Evolutionary conservation across 2,329 filamentous ascomycete species (phyloP), one percentile per base, ranked within the genome.

Genomic region (Dactylellina sp.): DNA sequence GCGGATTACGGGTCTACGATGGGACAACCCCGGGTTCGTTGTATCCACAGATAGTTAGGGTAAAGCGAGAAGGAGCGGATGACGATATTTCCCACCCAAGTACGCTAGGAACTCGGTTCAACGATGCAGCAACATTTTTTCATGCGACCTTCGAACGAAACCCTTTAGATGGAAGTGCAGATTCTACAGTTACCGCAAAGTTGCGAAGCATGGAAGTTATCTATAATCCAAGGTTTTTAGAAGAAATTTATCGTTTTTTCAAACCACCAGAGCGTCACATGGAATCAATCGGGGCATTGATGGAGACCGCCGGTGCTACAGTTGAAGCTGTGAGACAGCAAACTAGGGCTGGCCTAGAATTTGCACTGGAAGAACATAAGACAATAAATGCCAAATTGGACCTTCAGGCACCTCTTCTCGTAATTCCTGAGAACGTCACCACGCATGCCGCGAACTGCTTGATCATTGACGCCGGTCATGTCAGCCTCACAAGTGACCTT

Each of bases 311-410:
- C 3, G 93, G 95, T 22, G 94, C 94, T 1, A 99, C 95, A 0
- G 94, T 99, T 0, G 94, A 99, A 81, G 94, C 93, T 6, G 85
- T 99, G 70, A 88, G 96, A 35, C 93, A 98, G 80, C 96, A 99
- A 82, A 99, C 96, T 2, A 88, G 96, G 80, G 94, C 95, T 55
- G 94, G 95, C 24, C 86, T 99, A 35, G 93, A 99, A 81, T 99
- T 97, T 81, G 96, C 95, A 0, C 84, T 99, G 1, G 91, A 97
- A 79, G 96, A 99, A 80, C 95, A 99, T 84, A 98, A 97, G 84
- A 98, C 95, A 1, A 90, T 99, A 80, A 97, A 99, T 78, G 94
- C 94, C 12, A 92, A 98, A 78, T 85, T 99, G 46, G 95, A 99
- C 81, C 87, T 99, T 11, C 93, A 97, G 80, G 95, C 95, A 0